Base-by-base conservation (phyloP, 805 yeast species). In the Clavispora phyllophila region DNA sequence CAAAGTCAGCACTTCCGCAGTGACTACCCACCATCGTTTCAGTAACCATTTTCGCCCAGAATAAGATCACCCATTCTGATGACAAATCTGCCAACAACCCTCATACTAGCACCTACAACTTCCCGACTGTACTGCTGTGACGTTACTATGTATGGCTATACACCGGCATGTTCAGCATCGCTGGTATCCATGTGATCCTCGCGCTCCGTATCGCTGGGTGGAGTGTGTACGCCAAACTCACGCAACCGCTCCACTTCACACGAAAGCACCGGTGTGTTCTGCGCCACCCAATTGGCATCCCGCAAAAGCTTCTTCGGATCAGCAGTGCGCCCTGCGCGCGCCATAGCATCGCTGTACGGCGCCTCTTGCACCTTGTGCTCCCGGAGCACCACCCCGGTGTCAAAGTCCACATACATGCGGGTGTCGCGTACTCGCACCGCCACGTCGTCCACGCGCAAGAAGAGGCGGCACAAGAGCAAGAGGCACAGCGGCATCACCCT, bases 371-470 rank as follows among this genome's bases (percentile, higher is more conserved):
- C 78, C 59, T 84, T 84, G 62, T 81, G 82, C 63, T 91, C 96
- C 46, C 96, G 70, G 15, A 91, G 66, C 2, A 91, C 75, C 50
- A 68, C 49, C 51, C 78, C 73, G 3, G 80, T 75, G 27, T 71
- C 78, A 53, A 87, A 82, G 56, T 91, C 97, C 17, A 93, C 73
- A 62, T 76, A 91, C 0, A 90, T 66, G 44, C 99, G 70, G 0
- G 96, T 85, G 57, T 93, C 99, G 48, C 88, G 71, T 5, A 93
- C 76, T 49, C 96, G 68, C 56, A 91, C 79, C 18, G 89, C 66
- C 5, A 93, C 99, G 51, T 87, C 83, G 64, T 93, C 99, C 6
- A 93, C 95, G 37, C 98, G 73, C 46, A 93, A 62, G 58, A 87
- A 91, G 52, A 91, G 78, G 36, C 98, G 73, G 39, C 82, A 78